Evolutionary conservation across 1,139 yeast species (phyloP).

Genomic region (Blastobotrys ciferrii): DNA sequence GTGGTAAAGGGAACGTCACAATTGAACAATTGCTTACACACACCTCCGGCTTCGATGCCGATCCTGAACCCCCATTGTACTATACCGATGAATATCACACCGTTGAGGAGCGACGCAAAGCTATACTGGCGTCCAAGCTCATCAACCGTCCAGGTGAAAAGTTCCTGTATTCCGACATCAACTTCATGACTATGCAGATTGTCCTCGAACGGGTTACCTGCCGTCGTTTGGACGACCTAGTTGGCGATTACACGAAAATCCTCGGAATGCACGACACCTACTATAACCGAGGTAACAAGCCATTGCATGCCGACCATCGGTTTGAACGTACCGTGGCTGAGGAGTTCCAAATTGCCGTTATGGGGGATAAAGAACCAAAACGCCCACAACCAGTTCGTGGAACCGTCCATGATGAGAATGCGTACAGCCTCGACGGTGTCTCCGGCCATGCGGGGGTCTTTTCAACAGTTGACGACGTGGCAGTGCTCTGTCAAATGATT

Average conservation of each 20-base stretch:
- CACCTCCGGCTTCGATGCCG: conserved; percentile 23
- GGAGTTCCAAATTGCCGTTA: conserved; percentile 18
- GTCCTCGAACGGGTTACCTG: conserved; percentile 19
- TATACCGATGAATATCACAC: conserved; percentile 9
- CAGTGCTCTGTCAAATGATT: conserved; percentile 22
- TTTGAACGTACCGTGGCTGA: conserved; percentile 20
- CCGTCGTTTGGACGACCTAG: conserved; percentile 15
- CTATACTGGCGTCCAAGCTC: conserved; percentile 13
- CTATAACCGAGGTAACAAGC: conserved; percentile 11
- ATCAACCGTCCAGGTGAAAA: conserved; percentile 19
- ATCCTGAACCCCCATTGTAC: conserved; percentile 19
- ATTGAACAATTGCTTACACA: conserved; percentile 22
- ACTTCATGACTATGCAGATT: conserved; percentile 19
- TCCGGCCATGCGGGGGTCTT: conserved; percentile 25
- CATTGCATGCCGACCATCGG: not conserved
- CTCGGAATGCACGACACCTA: conserved; percentile 22
- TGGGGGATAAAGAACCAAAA: conserved; percentile 16
- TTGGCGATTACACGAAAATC: conserved; percentile 14
- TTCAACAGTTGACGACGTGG: conserved; percentile 21
- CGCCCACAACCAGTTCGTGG: conserved; percentile 25
- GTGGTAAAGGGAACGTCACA: conserved; percentile 18
- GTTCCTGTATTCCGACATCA: conserved; percentile 21
- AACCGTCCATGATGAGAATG: conserved; percentile 25
- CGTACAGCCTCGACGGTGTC: conserved; percentile 20
- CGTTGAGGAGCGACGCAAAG: conserved; percentile 15